A percentile compares a stretch with the other conserved stretches of the same genome.
phyloP scores from a whole-genome alignment of 2,329 filamentous ascomycete species.

The Cytospora schulzeri region DNA sequence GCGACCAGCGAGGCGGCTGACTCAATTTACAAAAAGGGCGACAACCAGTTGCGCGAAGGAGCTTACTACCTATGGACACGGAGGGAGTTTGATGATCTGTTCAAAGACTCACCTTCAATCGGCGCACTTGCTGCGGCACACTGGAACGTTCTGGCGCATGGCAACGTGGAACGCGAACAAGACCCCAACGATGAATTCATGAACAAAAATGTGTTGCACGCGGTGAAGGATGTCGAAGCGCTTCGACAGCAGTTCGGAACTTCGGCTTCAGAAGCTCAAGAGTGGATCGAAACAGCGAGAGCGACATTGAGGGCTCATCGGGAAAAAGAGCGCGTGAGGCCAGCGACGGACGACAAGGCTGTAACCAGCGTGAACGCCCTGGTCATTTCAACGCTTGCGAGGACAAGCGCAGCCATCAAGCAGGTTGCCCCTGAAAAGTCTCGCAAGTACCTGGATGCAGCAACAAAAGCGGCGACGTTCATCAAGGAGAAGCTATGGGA shows the following conservation, averaged over 20 bases:
- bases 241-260: conserved; percentile 77
- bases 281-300: conserved; percentile 68
- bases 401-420: conserved; percentile 70
- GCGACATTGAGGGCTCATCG: conserved; percentile 71
- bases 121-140: conserved; percentile 77
- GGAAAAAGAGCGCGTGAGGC: conserved; percentile 72
- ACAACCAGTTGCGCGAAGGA: conserved; percentile 83
- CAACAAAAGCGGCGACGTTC: conserved; percentile 70
- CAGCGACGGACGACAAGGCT: conserved; percentile 84
- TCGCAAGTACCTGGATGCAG: conserved; percentile 63
- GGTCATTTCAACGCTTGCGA: conserved; percentile 79
- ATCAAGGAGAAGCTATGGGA: conserved; percentile 77
- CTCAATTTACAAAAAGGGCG: conserved; percentile 72
- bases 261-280: conserved; percentile 66
- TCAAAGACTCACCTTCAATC: conserved; percentile 57
- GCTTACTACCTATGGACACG: conserved; percentile 94
- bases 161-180: conserved; percentile 80
- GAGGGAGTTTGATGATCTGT: conserved; percentile 78
- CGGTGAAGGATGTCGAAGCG: conserved; percentile 67
- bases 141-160: conserved; percentile 81
- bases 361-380: conserved; percentile 88
- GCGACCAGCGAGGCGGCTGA: conserved; percentile 90
- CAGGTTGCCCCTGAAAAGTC: conserved; percentile 60
- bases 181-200: conserved; percentile 94
- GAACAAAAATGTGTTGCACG: conserved; percentile 84